These are phyloP conservation scores for Mycena metata DNA, from an alignment of 768 basidiomycete genomes.

Conservation along the genomic window DNA sequence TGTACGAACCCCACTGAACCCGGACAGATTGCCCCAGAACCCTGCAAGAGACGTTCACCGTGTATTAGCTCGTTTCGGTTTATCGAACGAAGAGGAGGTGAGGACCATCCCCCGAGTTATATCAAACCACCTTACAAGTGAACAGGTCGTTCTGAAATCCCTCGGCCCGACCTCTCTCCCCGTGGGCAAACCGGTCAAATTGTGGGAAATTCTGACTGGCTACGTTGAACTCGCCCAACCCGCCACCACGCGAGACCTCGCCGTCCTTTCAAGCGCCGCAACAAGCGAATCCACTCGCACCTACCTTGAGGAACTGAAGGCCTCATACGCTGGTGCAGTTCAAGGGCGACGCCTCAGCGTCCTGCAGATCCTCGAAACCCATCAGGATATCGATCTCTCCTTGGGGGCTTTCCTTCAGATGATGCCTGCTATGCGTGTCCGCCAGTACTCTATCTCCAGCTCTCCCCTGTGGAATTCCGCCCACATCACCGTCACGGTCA, in stretches of 20 bases:
- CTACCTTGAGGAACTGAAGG: slow-evolving; percentile 46
- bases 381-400: slow-evolving; percentile 50
- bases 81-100: slow-evolving; percentile 56
- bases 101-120: not conserved
- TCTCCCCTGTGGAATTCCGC: slow-evolving; percentile 59
- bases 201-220: slow-evolving; percentile 53
- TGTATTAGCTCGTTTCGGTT: slow-evolving; percentile 51
- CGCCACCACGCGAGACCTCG: slow-evolving; percentile 41
- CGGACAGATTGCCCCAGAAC: slow-evolving; percentile 55
- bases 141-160: slow-evolving; percentile 52
- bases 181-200: slow-evolving; percentile 49
- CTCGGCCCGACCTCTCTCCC: slow-evolving; percentile 56
- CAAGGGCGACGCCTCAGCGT: slow-evolving; percentile 53
- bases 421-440: slow-evolving; percentile 60
- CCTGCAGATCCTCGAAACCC: slow-evolving; percentile 55
- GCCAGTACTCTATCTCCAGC: slow-evolving; percentile 66
- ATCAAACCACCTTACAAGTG: not conserved
- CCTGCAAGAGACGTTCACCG: slow-evolving; percentile 54
- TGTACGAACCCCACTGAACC: not conserved
- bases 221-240: slow-evolving; percentile 63
- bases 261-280: slow-evolving; percentile 44
- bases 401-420: slow-evolving; percentile 54
- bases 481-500: slow-evolving; percentile 58
- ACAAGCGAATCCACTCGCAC: slow-evolving; percentile 42
- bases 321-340: slow-evolving; percentile 50